phyloP scores from a whole-genome alignment of 108 stramenopile genomes.

The Mediolabrus comicus region DNA sequence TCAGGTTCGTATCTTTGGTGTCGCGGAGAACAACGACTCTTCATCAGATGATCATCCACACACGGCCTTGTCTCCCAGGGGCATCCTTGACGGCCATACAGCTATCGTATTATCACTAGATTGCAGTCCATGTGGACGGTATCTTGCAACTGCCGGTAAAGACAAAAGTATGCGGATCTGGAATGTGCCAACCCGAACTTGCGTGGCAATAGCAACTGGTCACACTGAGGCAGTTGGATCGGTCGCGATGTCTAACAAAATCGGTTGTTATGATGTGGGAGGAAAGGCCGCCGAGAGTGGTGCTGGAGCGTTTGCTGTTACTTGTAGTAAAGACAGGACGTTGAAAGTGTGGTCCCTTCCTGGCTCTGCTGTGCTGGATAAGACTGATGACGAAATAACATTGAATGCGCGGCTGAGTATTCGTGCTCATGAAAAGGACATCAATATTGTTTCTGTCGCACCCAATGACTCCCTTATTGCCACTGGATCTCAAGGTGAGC shows the following conservation, averaged over 20 bases:
- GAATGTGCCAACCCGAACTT: constrained; percentile 48
- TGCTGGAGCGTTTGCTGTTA: constrained; percentile 89
- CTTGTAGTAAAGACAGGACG: constrained; percentile 90
- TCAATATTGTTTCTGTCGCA: constrained; percentile 92
- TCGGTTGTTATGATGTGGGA: constrained; percentile 76
- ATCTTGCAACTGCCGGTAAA: constrained; percentile 89
- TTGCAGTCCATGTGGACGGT: constrained; percentile 86
- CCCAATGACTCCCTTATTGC: constrained; percentile 96
- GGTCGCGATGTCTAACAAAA: constrained; percentile 70
- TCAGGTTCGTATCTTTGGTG: constrained; percentile 86
- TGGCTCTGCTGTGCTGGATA: constrained; percentile 56
- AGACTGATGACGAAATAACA: constrained; percentile 21
- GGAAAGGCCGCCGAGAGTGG: constrained; percentile 82
- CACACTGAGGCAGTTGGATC: constrained; percentile 91
- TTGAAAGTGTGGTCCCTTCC: constrained; percentile 93
- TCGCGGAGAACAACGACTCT: constrained; percentile 36
- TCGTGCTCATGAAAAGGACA: constrained; percentile 87
- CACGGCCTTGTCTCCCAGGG: constrained; percentile 54
- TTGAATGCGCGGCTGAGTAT: constrained; percentile 59
- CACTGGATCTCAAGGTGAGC: constrained; percentile 95
- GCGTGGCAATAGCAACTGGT: constrained; percentile 71
- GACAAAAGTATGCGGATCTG: constrained; percentile 89
- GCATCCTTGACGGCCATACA: constrained; percentile 90
- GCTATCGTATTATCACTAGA: constrained; percentile 92
- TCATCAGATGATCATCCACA: constrained; percentile 31